These are phyloP conservation scores for Dacryopinax spathularia DNA, from an alignment of 768 basidiomycete genomes.

Conservation along the genomic window DNA sequence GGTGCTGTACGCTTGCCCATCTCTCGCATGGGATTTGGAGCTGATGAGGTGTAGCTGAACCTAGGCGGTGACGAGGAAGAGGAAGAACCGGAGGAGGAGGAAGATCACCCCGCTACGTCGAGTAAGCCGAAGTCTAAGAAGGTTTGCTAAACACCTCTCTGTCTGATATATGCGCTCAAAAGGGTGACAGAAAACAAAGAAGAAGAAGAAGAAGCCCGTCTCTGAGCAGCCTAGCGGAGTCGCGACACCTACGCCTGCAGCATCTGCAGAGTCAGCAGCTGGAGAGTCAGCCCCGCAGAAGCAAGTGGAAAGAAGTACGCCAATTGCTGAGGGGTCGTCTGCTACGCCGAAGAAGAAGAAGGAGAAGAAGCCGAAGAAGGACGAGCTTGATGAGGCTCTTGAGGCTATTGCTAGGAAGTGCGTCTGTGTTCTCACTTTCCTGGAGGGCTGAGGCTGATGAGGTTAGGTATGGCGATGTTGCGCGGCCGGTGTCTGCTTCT, in stretches of 20 bases:
- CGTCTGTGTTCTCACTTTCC: conserved; percentile 5
- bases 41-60: background rate
- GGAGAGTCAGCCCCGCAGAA: too few species aligned
- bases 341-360: conserved; percentile 39
- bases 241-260: background rate
- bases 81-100: conserved; percentile 31
- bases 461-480: conserved; percentile 27
- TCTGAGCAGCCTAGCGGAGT: background rate
- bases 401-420: conserved; percentile 73
- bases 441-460: conserved; percentile 11
- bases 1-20: conserved; percentile 13
- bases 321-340: background rate
- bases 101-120: conserved; percentile 11
- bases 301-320: too few species aligned
- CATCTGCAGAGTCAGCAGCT: background rate
- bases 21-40: background rate
- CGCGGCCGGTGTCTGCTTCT: conserved; percentile 9
- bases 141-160: conserved; percentile 1
- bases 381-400: conserved; percentile 61
- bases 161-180: background rate
- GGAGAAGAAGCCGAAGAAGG: conserved; percentile 44
- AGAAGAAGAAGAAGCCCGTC: conserved; percentile 18
- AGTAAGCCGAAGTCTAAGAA: conserved; percentile 24
- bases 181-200: conserved; percentile 21
- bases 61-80: conserved; percentile 25